Base-by-base conservation (phyloP, 257 asterid genomes). In the Solanum chaucha region DNA sequence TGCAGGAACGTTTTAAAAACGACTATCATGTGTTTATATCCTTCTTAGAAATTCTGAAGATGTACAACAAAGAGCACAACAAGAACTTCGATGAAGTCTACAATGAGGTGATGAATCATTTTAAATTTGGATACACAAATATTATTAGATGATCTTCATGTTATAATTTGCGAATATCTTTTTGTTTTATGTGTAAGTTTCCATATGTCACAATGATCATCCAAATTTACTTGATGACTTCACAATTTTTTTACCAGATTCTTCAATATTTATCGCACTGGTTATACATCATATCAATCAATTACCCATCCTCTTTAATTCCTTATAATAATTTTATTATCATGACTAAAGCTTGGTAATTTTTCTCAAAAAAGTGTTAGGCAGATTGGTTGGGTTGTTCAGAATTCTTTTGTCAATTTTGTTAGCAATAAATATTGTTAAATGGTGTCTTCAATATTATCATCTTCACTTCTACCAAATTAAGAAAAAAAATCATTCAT, bases 41-140 rank as follows among this genome's bases (percentile, higher is more conserved):
- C 17, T 97, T 97, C 94, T 93, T 96, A 67, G 98, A 94, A 90
- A 94, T 97, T 91, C 92, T 95, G 92, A 96, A 94, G 88, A 97
- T 93, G 99, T 96, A 96, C 78, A 88, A 99, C 44, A 94, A 97
- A 89, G 99, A 93, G 85, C 95, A 95, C 91, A 95, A 96, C 91
- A 97, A 96, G 93, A 94, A 95, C 87, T 95, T 95, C 65, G 87
- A 90, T 58, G 99, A 94, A 88, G 97, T 95, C 85, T 94, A 97
- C 94, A 94, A 92, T 87, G 99, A 97, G 99, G 99, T 15, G 15
- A 34, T 71, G 8, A 71, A 4, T 2, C 44, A 78, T 22, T 82
- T 35, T 34, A 6, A 84, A 35, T 73, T 26, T 9, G 51, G 10
- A 8, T 81, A 34, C 80, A 13, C 10, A 26, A 26, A 2, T 26